A percentile compares a stretch with the other conserved stretches of the same genome.
phyloP scores from a whole-genome alignment of 1,139 yeast species.

The Saccharomyces hybrid region DNA sequence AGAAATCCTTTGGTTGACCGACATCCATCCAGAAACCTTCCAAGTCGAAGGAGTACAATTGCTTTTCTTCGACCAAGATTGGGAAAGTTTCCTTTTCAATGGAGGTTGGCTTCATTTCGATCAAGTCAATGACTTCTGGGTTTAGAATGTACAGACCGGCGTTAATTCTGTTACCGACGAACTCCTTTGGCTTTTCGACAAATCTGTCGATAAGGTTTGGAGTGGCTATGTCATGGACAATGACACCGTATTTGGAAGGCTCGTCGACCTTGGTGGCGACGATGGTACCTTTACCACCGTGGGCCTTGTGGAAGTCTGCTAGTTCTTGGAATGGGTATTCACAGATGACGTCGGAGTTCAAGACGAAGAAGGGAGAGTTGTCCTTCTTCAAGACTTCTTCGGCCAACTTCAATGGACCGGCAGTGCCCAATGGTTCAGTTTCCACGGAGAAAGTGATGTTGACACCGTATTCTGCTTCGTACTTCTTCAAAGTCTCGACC shows the following conservation, averaged over 20 bases:
- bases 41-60: constrained; percentile 89
- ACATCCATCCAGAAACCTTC: constrained; percentile 99
- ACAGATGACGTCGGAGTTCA: constrained; percentile 97
- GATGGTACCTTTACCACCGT: constrained; percentile 97
- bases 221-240: constrained; percentile 89
- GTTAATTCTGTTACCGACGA: constrained; percentile 95
- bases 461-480: constrained; percentile 93
- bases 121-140: constrained; percentile 93
- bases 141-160: constrained; percentile 95
- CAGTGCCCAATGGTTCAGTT: constrained; percentile 98
- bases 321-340: constrained; percentile 95
- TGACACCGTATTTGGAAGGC: constrained; percentile 98
- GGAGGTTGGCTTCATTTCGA: constrained; percentile 96
- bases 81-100: constrained; percentile 99
- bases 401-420: constrained; percentile 98
- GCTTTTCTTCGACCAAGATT: constrained; percentile 76
- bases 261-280: constrained; percentile 99
- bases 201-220: constrained; percentile 95
- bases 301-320: constrained; percentile 86
- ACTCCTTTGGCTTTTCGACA: constrained; percentile 98
- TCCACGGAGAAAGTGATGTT: constrained; percentile 95
- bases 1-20: constrained; percentile 99
- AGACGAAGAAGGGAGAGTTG: constrained; percentile 91
- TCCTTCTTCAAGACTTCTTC: constrained; percentile 91
- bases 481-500: constrained; percentile 90